Percentiles rank a stretch among this genome's conserved stretches.
Evolutionary conservation across 306 rosid species (phyloP).

Genomic region (Medicago truncatula): MtrunA17r5.0-ANR NC_053042.1:22339501-22340000

Average conservation of each 20-base stretch:
- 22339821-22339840: conserved; percentile 15
- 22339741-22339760: conserved; percentile 20
- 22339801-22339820: conserved; percentile 7
- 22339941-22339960: not conserved
- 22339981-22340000: too few species aligned
- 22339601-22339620: not conserved
- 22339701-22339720: not conserved
- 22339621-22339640: conserved; percentile 8
- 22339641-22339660: conserved; percentile 12
- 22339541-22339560: conserved; percentile 8
- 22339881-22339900: not conserved
- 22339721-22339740: not conserved
- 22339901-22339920: not conserved
- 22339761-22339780: conserved; percentile 1
- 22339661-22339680: not conserved
- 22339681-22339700: not conserved
- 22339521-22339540: not conserved
- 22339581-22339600: not conserved
- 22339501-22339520: conserved; percentile 9
- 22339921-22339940: not conserved
- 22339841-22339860: not conserved
- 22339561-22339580: conserved; percentile 4
- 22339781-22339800: not conserved
- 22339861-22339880: not conserved
- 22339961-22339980: not conserved